Percentiles rank a stretch among this genome's conserved stretches.
Conservation (phyloP, 371 early-diverging fungal genomes). For the Mucor mucedo region DNA sequence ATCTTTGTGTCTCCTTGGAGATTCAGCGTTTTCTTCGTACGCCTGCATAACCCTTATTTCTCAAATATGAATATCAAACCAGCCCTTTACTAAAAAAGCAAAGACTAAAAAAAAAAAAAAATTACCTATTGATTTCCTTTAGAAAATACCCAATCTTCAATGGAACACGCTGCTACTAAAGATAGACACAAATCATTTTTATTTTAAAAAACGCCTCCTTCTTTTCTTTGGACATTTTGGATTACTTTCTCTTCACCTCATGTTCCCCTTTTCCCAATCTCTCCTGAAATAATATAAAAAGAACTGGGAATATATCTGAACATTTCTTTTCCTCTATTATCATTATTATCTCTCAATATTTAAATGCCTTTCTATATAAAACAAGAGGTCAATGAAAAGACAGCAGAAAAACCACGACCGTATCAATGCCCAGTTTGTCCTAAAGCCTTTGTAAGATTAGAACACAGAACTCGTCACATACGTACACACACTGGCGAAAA, state of each 20-base stretch:
- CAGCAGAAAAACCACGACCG: constrained; percentile 43
- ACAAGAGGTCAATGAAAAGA: constrained; percentile 10
- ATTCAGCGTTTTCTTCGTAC: not conserved
- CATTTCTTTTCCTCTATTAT: not conserved
- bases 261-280: not conserved
- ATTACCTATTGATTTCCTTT: too few relatives aligned
- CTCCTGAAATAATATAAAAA: too few relatives aligned
- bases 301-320: not conserved
- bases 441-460: constrained; percentile 66
- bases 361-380: not conserved
- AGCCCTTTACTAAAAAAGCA: too few relatives aligned
- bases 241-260: constrained; percentile 3
- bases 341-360: not conserved
- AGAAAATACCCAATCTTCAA: not conserved
- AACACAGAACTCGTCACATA: constrained; percentile 80
- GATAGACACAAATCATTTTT: not conserved
- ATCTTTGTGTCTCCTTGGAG: not conserved
- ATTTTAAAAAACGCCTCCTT: too few relatives aligned
- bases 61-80: not conserved
- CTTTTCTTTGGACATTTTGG: not conserved
- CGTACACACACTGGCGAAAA: constrained; percentile 89
- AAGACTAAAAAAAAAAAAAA: too few relatives aligned
- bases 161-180: not conserved
- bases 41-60: not conserved
- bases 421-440: constrained; percentile 63